Evolutionary conservation across 441 rosid species (phyloP), one percentile per base, ranked within the genome.

Genomic region (Croton setiger): DNA sequence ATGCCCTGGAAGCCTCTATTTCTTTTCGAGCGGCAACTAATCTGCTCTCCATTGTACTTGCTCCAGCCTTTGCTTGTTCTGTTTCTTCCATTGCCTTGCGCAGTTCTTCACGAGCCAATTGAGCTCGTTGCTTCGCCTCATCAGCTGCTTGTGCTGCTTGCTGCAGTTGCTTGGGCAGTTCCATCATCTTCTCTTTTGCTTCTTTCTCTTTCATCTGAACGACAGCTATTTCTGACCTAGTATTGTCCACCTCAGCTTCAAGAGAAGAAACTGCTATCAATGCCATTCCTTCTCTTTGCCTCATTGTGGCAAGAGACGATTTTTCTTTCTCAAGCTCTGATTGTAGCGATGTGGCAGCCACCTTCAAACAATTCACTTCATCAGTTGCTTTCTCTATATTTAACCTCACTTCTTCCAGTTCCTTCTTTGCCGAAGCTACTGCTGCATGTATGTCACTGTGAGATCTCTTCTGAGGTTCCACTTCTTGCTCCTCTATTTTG

Each of bases 201-300:
- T 84, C 97, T 76, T 85, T 92, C 79, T 87, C 99, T 78, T 85
- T 90, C 82, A 74, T 78, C 80, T 86, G 93, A 78, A 82, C 84
- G 7, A 75, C 69, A 31, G 81, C 85, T 67, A 83, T 87, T 71
- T 91, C 96, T 2, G 90, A 81, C 73, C 65, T 82, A 12, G 90
- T 85, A 61, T 74, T 80, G 6, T 89, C 89, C 35, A 94, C 68
- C 78, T 94, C 97, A 72, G 89, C 87, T 81, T 88, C 88, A 64
- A 91, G 77, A 68, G 96, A 86, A 73, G 96, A 83, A 66, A 88
- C 96, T 20, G 93, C 88, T 36, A 89, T 74, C 0, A 90, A 81
- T 8, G 96, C 96, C 87, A 89, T 87, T 71, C 96, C 97, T 87
- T 94, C 98, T 81, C 96, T 83, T 75, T 91, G 96, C 77, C 76